Conservation (phyloP, 352 stramenopile species). For the Phytophthora sansomeana region DNA sequence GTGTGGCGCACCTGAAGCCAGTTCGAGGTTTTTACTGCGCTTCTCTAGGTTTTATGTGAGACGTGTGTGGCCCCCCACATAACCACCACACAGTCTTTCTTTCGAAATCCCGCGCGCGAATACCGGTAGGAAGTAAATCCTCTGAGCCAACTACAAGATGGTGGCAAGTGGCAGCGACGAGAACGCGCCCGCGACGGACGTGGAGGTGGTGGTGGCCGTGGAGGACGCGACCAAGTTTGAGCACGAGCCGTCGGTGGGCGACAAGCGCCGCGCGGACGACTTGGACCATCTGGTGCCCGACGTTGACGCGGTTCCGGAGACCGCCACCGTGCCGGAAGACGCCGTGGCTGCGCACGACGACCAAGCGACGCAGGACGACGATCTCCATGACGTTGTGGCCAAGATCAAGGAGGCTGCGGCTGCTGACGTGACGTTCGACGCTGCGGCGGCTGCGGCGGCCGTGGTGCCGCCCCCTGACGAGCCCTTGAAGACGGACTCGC, state of each 20-base stretch:
- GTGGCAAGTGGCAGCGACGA: slow-evolving; percentile 38
- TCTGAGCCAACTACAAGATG: slow-evolving; percentile 19
- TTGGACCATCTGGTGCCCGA: slow-evolving; percentile 31
- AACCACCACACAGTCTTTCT: slow-evolving; percentile 39
- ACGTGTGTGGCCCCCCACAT: slow-evolving; percentile 37
- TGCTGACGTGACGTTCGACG: slow-evolving; percentile 48
- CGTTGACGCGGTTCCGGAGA: slow-evolving; percentile 31
- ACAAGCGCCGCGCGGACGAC: slow-evolving; percentile 45
- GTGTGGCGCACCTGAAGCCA: slow-evolving; percentile 43
- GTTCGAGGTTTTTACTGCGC: slow-evolving; percentile 24
- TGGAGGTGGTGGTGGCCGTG: slow-evolving; percentile 19
- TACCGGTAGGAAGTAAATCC: slow-evolving; percentile 3
- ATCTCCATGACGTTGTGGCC: slow-evolving; percentile 69
- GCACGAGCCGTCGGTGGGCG: slow-evolving; percentile 28
- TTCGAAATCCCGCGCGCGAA: slow-evolving; percentile 29
- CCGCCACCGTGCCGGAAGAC: slow-evolving; percentile 7
- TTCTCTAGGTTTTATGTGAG: slow-evolving; percentile 44
- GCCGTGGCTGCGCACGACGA: slow-evolving; percentile 38
- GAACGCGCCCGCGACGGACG: slow-evolving; percentile 19
- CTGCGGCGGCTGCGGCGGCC: slow-evolving; percentile 24
- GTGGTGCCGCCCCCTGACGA: slow-evolving; percentile 32
- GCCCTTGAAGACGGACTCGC: slow-evolving; percentile 26
- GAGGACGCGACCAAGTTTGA: slow-evolving; percentile 34
- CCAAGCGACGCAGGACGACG: slow-evolving; percentile 63
- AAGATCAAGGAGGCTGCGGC: slow-evolving; percentile 65